These are phyloP conservation scores for Thalassiosira hispida DNA, from an alignment of 352 stramenopile species.

Conservation along the genomic window DNA sequence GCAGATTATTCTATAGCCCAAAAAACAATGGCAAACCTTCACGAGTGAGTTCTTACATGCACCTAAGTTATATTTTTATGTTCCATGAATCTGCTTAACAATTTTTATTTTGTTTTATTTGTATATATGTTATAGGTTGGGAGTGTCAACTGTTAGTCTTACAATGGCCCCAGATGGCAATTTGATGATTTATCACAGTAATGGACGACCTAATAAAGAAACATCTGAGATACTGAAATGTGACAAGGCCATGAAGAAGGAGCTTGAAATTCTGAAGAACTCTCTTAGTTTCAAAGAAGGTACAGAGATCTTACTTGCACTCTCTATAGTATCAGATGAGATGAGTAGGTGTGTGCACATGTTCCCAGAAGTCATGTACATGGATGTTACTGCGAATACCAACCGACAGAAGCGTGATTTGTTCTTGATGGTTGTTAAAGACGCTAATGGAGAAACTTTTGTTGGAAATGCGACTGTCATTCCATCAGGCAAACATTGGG, in stretches of 20 bases:
- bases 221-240: not conserved
- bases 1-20: no score
- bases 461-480: slow-evolving; percentile 14
- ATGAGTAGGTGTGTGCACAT: slow-evolving; percentile 6
- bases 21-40: no score
- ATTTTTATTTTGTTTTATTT: no score
- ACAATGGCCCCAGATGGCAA: not conserved
- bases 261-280: not conserved
- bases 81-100: no score
- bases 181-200: not conserved
- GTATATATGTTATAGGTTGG: no score
- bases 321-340: slow-evolving; percentile 5
- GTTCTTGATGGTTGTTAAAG: slow-evolving; percentile 4
- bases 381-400: slow-evolving; percentile 22
- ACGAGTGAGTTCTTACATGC: no score
- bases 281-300: not conserved
- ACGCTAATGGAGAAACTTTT: slow-evolving; percentile 7
- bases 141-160: no score
- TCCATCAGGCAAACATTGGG: slow-evolving; percentile 5
- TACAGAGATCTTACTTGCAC: slow-evolving; percentile 1
- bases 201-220: not conserved
- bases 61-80: no score
- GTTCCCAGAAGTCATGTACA: slow-evolving; percentile 26
- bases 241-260: not conserved
- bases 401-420: slow-evolving; percentile 20